Evolutionary conservation across 2,329 filamentous ascomycete genomes (phyloP), one percentile per base, ranked within the genome.

Genomic region (Cladosporium oxysporum): DNA sequence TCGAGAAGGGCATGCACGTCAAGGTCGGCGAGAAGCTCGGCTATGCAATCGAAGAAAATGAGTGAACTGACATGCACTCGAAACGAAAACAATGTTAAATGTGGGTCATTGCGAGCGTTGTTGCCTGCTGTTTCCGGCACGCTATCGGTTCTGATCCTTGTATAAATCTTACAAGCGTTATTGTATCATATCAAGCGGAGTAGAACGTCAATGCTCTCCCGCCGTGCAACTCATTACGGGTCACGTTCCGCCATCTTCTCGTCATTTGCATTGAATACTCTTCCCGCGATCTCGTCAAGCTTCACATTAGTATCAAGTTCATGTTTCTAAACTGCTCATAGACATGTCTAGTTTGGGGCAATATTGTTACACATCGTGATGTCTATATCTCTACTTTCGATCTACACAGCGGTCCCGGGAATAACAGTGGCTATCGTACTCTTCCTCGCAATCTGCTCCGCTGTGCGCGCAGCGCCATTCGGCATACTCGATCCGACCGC

Each of bases 11-110:
- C 0, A 91, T 94, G 81, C 91, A 84, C 72, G 87, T 99, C 68
- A 93, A 93, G 81, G 90, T 98, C 81, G 95, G 95, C 3, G 85
- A 99, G 81, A 88, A 90, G 8, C 78, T 99, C 66, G 95, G 94
- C 0, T 88, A 85, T 74, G 90, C 97, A 12, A 83, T 87, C 37
- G 86, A 87, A 14, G 70, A 69, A n/a, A 66, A 67, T 14, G 68
- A 66, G 50, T 66, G 12, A 63, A 23, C 26, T 14, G 18, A 26
- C 18, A 31, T 16, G 50, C 6, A 53, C 50, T 7, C 16, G 14
- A n/a, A 29, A 53, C 23, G 26, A n/a, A 53, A 53, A 31, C 18
- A 5, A 41, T 53, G 29, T 4, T 14, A 29, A 18, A 31, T 31
- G 26, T 18, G 26, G 26, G 18, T 53, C 50, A 53, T 53, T 31